Conservation (phyloP, 2,329 filamentous ascomycete species). For the Ceratocystis alfenasii region DNA sequence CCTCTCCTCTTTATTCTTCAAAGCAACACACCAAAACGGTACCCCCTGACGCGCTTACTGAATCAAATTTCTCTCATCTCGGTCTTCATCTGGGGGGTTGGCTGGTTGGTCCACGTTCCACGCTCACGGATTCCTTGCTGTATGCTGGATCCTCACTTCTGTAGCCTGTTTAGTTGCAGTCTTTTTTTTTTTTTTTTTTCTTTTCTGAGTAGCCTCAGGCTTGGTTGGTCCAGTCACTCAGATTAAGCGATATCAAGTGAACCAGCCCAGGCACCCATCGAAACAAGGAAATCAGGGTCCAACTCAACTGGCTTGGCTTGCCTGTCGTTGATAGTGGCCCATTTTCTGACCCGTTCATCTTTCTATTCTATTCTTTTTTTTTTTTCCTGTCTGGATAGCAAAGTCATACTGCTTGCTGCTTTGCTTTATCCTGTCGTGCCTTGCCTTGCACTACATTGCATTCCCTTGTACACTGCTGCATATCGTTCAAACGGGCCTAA, state of each 20-base stretch:
- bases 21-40: not conserved
- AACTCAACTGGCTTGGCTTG: not conserved
- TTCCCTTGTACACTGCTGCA: not conserved
- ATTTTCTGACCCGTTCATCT: not conserved
- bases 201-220: not conserved
- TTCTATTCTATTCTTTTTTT: not conserved
- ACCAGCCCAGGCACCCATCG: not conserved
- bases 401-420: not conserved
- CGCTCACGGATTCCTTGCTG: not conserved
- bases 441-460: not conserved
- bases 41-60: not conserved
- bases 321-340: not conserved
- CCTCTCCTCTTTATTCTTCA: not conserved
- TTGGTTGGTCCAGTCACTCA: not conserved
- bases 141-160: slow-evolving; percentile 2
- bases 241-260: slow-evolving; percentile 7
- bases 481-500: not conserved
- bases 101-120: not conserved
- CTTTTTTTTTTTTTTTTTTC: not conserved
- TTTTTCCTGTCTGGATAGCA: not conserved
- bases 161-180: slow-evolving; percentile 6
- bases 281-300: not conserved
- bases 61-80: slow-evolving; percentile 4
- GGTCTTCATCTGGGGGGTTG: not conserved
- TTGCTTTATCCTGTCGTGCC: too few species aligned